Evolutionary conservation across 2,329 filamentous ascomycete genomes (phyloP).

Genomic region (Hypoxylon rubiginosum): DNA sequence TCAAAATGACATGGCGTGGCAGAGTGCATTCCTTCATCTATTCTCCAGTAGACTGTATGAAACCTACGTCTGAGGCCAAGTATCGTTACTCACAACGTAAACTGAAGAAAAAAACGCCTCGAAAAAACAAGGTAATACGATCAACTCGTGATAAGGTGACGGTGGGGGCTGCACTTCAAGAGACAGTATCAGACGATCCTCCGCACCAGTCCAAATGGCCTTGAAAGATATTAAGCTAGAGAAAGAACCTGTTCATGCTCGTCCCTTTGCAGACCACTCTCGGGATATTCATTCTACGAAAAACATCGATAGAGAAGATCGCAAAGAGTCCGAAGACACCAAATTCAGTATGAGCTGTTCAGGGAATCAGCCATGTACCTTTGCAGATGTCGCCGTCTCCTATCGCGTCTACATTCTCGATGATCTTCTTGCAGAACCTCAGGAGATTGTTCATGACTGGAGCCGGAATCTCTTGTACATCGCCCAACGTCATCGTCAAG

Average conservation of each 20-base stretch:
- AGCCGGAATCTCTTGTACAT: conserved; percentile 45
- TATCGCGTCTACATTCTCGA: conserved; percentile 49
- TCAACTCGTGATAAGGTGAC: conserved; percentile 17
- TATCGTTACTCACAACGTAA: conserved; percentile 21
- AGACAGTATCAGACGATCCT: conserved; percentile 32
- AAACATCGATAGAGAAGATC: background rate
- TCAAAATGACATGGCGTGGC: conserved; percentile 33
- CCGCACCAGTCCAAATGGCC: conserved; percentile 28
- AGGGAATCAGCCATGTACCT: conserved; percentile 36
- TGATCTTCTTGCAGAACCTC: conserved; percentile 48
- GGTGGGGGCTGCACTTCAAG: conserved; percentile 24
- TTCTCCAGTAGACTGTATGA: conserved; percentile 21
- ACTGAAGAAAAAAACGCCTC: conserved; percentile 17
- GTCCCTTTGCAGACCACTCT: conserved; percentile 12
- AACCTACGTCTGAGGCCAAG: conserved; percentile 21
- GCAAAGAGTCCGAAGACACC: conserved; percentile 1
- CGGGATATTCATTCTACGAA: conserved; percentile 11
- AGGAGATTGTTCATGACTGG: conserved; percentile 48
- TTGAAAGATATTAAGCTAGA: conserved; percentile 21
- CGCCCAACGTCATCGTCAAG: conserved; percentile 45
- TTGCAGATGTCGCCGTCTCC: conserved; percentile 45
- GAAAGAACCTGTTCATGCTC: conserved; percentile 9
- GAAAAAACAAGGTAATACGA: conserved; percentile 5
- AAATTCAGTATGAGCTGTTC: conserved; percentile 38
- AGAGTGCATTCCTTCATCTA: conserved; percentile 23